Conservation (phyloP, 352 stramenopile genomes). For the Phytopythium vexans region DNA sequence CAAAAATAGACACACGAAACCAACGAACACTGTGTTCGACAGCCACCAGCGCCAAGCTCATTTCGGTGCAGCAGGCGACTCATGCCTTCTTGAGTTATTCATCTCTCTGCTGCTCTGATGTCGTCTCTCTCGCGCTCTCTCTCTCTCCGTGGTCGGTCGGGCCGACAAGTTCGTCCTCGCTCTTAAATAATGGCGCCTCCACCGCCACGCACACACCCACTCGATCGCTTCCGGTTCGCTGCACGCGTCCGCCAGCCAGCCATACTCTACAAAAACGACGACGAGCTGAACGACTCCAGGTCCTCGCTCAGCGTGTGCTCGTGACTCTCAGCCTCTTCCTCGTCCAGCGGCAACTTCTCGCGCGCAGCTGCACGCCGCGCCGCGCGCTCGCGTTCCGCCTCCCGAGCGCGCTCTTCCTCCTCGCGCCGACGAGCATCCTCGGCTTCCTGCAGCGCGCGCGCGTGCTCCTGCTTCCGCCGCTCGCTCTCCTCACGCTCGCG, state of each 20-base stretch:
- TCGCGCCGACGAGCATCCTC: slow-evolving; percentile 56
- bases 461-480: slow-evolving; percentile 56
- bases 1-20: neutral
- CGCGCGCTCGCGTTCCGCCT: slow-evolving; percentile 56
- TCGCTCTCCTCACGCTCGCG: slow-evolving; percentile 66
- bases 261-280: slow-evolving; percentile 76
- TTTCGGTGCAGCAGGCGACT: too few species aligned
- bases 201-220: slow-evolving; percentile 24
- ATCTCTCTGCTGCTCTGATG: neutral
- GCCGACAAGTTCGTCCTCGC: neutral
- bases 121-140: neutral
- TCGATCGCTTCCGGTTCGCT: slow-evolving; percentile 21
- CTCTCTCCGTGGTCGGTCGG: neutral
- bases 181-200: slow-evolving; percentile 35
- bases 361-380: slow-evolving; percentile 52
- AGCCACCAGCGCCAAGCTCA: neutral
- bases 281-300: slow-evolving; percentile 84
- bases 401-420: slow-evolving; percentile 33
- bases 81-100: too few species aligned
- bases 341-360: slow-evolving; percentile 53
- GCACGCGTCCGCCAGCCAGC: slow-evolving; percentile 12
- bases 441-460: slow-evolving; percentile 34
- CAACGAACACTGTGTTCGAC: neutral
- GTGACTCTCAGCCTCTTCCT: slow-evolving; percentile 67
- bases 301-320: slow-evolving; percentile 75